Evolutionary conservation across 805 yeast genomes (phyloP).

Genomic region (Kockiozyma suomiensis): DNA sequence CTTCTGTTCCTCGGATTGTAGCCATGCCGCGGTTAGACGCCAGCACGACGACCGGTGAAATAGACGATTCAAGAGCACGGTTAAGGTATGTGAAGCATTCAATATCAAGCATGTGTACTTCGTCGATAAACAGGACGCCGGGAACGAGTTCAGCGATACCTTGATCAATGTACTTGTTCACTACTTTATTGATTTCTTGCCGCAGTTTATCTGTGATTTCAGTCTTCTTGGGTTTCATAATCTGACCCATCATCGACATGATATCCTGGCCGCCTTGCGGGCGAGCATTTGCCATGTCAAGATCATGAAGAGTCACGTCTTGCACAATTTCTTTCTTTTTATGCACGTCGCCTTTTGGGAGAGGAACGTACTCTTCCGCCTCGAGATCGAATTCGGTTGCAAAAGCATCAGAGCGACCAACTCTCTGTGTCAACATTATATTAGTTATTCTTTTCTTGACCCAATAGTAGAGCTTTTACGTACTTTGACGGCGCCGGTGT

Average conservation of each 20-base stretch:
- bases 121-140: slow-evolving; percentile 96
- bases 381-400: slow-evolving; percentile 98
- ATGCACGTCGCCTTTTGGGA: slow-evolving; percentile 98
- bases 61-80: slow-evolving; percentile 86
- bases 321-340: slow-evolving; percentile 97
- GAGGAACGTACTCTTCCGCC: slow-evolving; percentile 97
- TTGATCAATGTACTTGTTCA: slow-evolving; percentile 93
- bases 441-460: neutral
- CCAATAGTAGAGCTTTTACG: neutral
- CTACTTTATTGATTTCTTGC: slow-evolving; percentile 92
- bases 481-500: slow-evolving; percentile 89
- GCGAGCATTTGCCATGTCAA: slow-evolving; percentile 93
- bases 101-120: slow-evolving; percentile 96
- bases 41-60: slow-evolving; percentile 92
- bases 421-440: slow-evolving; percentile 52
- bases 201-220: slow-evolving; percentile 96
- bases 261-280: slow-evolving; percentile 98
- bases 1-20: slow-evolving; percentile 85
- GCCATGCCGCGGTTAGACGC: slow-evolving; percentile 97
- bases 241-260: slow-evolving; percentile 93
- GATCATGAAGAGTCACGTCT: slow-evolving; percentile 93
- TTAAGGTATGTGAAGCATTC: slow-evolving; percentile 95
- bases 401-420: slow-evolving; percentile 97
- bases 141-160: slow-evolving; percentile 98
- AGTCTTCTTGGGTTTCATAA: slow-evolving; percentile 93